Percentiles rank a stretch among this genome's conserved stretches.
Conservation (phyloP, 1,284 basidiomycete species). For the Singerocomus inundabilis region DNA sequence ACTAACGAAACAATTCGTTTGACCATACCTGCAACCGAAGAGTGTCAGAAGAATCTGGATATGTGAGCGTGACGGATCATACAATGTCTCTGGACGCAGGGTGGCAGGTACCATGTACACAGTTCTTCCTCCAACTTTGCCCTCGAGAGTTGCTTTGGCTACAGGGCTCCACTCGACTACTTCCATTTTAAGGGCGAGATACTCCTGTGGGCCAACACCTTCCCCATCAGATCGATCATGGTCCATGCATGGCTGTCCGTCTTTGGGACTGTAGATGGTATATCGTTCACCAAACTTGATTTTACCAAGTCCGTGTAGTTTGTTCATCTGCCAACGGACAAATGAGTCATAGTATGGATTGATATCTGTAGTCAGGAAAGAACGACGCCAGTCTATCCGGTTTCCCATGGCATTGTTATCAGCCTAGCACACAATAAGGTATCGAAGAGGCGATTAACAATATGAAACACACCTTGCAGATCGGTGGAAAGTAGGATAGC, state of each 20-base stretch:
- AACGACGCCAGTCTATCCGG: conserved; percentile 96
- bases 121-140: conserved; percentile 73
- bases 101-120: conserved; percentile 95
- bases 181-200: conserved; percentile 95
- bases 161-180: conserved; percentile 79
- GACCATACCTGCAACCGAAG: conserved; percentile 73
- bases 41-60: conserved; percentile 3
- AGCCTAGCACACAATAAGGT: conserved; percentile 41
- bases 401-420: conserved; percentile 90
- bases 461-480: conserved; percentile 67
- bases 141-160: conserved; percentile 61
- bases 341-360: conserved; percentile 99
- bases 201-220: conserved; percentile 94
- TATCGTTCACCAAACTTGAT: conserved; percentile 99
- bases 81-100: conserved; percentile 97
- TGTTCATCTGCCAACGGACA: conserved; percentile 98
- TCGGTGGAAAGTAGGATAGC: conserved; percentile 95
- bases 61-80: conserved; percentile 14
- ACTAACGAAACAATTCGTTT: conserved; percentile 98
- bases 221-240: conserved; percentile 97
- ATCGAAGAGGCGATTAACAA: not conserved
- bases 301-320: conserved; percentile 80
- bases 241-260: conserved; percentile 99
- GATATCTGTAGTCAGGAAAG: conserved; percentile 92
- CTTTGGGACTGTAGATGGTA: conserved; percentile 99